Percentiles rank a stretch among this genome's conserved stretches.
These are phyloP conservation scores for Acrodontium crateriforme DNA, from an alignment of 2,329 filamentous ascomycete genomes.

Conservation along the genomic window DNA sequence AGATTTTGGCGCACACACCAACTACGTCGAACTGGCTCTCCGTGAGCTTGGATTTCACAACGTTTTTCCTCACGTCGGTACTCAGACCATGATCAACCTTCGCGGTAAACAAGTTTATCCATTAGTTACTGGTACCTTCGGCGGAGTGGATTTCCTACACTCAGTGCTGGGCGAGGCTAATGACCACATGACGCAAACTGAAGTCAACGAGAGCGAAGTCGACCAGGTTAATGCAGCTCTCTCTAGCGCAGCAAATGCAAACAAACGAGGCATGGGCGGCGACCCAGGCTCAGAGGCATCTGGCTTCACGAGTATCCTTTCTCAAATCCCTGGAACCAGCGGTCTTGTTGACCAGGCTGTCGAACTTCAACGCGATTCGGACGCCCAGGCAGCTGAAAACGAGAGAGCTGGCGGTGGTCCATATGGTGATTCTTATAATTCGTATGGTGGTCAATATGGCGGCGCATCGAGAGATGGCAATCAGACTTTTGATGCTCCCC, in stretches of 20 bases:
- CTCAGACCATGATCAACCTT: constrained; percentile 31
- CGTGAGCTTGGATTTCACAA: constrained; percentile 36
- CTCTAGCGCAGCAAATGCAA: constrained; percentile 21
- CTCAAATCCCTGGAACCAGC: constrained; percentile 53
- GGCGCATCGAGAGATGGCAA: constrained; percentile 12
- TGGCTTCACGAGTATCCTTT: constrained; percentile 54
- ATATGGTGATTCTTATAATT: constrained; percentile 7
- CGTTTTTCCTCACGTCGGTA: constrained; percentile 40
- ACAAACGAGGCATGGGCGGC: constrained; percentile 17
- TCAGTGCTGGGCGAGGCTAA: constrained; percentile 37
- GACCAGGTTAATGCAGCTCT: constrained; percentile 33
- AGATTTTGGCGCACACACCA: constrained; percentile 42
- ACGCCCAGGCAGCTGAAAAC: constrained; percentile 32
- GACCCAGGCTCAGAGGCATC: constrained; percentile 20
- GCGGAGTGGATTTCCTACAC: constrained; percentile 33
- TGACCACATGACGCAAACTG: constrained; percentile 35
- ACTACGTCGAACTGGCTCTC: constrained; percentile 40
- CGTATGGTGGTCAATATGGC: constrained; percentile 11
- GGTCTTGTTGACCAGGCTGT: constrained; percentile 33
- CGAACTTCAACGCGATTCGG: constrained; percentile 32
- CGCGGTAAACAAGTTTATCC: constrained; percentile 36
- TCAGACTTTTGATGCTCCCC: constrained; percentile 19
- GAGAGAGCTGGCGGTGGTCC: constrained; percentile 8
- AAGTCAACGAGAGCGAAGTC: constrained; percentile 34
- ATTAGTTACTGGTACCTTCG: constrained; percentile 42